phyloP scores from a whole-genome alignment of 2,329 filamentous ascomycete genomes.

The Aureobasidium pullulans region DNA sequence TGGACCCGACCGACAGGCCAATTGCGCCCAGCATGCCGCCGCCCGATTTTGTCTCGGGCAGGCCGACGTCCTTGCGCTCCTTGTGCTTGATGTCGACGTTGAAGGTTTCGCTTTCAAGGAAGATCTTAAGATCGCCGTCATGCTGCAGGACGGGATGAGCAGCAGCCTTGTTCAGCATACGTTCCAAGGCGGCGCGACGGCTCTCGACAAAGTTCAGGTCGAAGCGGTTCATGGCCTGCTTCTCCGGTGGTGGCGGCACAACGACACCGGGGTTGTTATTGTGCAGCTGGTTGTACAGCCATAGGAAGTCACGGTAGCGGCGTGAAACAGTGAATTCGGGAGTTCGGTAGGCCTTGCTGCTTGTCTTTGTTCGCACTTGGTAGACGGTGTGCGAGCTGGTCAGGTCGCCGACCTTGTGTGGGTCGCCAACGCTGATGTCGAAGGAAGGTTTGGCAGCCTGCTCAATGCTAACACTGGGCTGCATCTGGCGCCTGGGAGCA shows the following conservation, averaged over 20 bases:
- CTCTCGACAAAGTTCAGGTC: conserved; percentile 96
- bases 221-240: conserved; percentile 93
- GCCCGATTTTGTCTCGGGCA: conserved; percentile 71
- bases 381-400: conserved; percentile 98
- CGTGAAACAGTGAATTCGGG: conserved; percentile 89
- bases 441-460: conserved; percentile 90
- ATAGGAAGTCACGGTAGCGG: conserved; percentile 92
- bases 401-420: conserved; percentile 93
- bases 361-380: conserved; percentile 89
- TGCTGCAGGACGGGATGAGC: conserved; percentile 85
- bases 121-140: conserved; percentile 89
- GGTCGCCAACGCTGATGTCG: conserved; percentile 85
- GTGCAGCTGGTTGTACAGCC: conserved; percentile 93
- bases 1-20: conserved; percentile 67
- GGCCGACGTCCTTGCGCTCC: conserved; percentile 67
- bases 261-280: conserved; percentile 92
- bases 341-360: conserved; percentile 90
- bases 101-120: conserved; percentile 92
- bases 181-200: conserved; percentile 80
- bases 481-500: conserved; percentile 44
- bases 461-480: conserved; percentile 83
- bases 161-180: conserved; percentile 96
- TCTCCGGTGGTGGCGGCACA: conserved; percentile 91
- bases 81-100: conserved; percentile 97
- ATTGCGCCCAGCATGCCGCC: conserved; percentile 59